Evolutionary conservation across 176 grass and related monocot species (phyloP).

Genomic region (Bothriochloa decipiens): DNA sequence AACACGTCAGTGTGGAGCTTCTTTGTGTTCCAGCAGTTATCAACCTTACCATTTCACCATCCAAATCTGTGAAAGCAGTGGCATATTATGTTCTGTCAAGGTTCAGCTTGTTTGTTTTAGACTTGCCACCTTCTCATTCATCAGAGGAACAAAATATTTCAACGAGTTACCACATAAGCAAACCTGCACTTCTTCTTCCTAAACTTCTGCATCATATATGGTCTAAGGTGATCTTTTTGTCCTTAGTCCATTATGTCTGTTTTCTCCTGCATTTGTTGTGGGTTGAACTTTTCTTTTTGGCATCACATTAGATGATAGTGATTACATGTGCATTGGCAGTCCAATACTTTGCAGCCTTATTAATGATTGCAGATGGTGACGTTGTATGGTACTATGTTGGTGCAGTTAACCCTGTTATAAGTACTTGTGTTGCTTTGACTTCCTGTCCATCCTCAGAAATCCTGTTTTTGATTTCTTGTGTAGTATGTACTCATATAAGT

Average conservation of each 20-base stretch:
- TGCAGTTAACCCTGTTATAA: slow-evolving; percentile 13
- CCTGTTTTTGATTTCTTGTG: slow-evolving; percentile 13
- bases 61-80: slow-evolving; percentile 72
- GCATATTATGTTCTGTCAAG: slow-evolving; percentile 74
- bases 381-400: slow-evolving; percentile 11
- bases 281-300: slow-evolving; percentile 8
- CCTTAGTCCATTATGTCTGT: background rate
- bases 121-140: slow-evolving; percentile 47
- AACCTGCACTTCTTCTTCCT: slow-evolving; percentile 64
- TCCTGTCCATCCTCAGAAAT: slow-evolving; percentile 21
- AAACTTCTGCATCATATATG: slow-evolving; percentile 77
- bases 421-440: background rate
- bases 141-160: slow-evolving; percentile 50
- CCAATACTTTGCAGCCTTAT: slow-evolving; percentile 7
- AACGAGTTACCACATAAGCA: slow-evolving; percentile 58
- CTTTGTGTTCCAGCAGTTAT: slow-evolving; percentile 75
- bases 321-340: background rate
- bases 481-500: slow-evolving; percentile 10
- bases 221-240: slow-evolving; percentile 63
- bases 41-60: slow-evolving; percentile 74
- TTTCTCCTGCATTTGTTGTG: slow-evolving; percentile 10
- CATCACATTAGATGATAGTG: slow-evolving; percentile 2
- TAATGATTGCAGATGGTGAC: slow-evolving; percentile 34
- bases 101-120: slow-evolving; percentile 56
- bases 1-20: slow-evolving; percentile 64